Percentiles rank a stretch among this genome's conserved stretches.
Evolutionary conservation across 257 asterid species (phyloP).

Genomic region (Haberlea rhodopensis): DNA sequence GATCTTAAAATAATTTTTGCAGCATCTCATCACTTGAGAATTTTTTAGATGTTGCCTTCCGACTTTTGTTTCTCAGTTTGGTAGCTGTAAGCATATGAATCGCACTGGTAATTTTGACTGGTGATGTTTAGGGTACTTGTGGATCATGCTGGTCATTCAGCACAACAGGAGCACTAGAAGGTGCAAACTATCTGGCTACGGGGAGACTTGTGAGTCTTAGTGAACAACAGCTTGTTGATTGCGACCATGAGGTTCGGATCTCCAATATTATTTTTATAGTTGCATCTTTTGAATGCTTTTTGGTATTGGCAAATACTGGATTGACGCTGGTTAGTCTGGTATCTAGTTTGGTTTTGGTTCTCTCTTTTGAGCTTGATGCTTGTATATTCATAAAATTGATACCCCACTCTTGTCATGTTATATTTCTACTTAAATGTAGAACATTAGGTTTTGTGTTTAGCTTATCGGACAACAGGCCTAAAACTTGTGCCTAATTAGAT

Average conservation of each 20-base stretch:
- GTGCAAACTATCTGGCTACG: conserved; percentile 76
- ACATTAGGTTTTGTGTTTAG: not conserved
- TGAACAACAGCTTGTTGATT: conserved; percentile 92
- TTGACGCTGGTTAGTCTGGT: not conserved
- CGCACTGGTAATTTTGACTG: conserved; percentile 14
- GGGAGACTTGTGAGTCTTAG: conserved; percentile 85
- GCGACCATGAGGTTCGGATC: conserved; percentile 76
- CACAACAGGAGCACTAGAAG: conserved; percentile 87
- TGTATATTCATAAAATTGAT: not conserved
- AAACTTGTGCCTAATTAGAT: too few species aligned
- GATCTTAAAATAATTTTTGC: not conserved
- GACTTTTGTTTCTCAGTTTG: not conserved
- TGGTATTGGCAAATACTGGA: not conserved
- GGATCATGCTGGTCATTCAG: conserved; percentile 96
- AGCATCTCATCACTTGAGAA: not conserved
- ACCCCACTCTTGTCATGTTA: not conserved
- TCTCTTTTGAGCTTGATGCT: not conserved
- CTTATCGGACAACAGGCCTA: not conserved
- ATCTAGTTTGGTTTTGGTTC: not conserved
- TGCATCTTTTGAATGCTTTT: not conserved
- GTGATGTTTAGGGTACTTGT: conserved; percentile 60
- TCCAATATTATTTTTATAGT: not conserved
- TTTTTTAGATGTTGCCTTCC: not conserved
- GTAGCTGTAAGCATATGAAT: conserved; percentile 1
- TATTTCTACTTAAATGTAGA: not conserved